Conservation (phyloP, 2,329 filamentous ascomycete species). For the Coniochaeta pulveracea region DNA sequence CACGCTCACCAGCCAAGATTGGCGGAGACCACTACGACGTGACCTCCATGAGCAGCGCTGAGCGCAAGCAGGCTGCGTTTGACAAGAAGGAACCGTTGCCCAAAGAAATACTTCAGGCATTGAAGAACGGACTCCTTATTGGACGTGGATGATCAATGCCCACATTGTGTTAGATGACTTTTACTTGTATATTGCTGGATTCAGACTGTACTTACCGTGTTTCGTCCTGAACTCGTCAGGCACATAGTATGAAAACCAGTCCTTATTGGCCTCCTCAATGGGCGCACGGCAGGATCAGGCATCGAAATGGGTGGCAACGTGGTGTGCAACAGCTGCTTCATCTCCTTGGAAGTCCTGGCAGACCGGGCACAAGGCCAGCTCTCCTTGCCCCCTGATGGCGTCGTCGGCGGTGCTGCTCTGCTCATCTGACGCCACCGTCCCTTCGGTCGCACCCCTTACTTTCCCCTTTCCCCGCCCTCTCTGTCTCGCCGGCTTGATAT, state of each 20-base stretch:
- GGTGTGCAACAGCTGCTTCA: conserved; percentile 54
- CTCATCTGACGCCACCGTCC: conserved; percentile 1
- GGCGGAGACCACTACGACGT: conserved; percentile 27
- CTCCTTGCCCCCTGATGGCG: conserved; percentile 4
- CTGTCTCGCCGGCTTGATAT: conserved; percentile 27
- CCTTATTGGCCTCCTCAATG: too few relatives aligned
- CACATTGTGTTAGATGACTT: too few relatives aligned
- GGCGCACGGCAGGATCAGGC: too few relatives aligned
- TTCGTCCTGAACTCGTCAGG: too few relatives aligned
- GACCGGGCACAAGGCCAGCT: conserved; percentile 44
- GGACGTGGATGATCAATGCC: too few relatives aligned
- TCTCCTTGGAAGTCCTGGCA: conserved; percentile 58
- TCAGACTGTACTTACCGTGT: too few relatives aligned
- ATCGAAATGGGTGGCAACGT: conserved; percentile 50
- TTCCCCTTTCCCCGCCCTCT: conserved; percentile 14
- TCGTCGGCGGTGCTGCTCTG: conserved; percentile 6
- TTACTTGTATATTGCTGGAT: too few relatives aligned
- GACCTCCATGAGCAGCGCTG: conserved; percentile 18
- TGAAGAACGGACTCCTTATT: conserved; percentile 26
- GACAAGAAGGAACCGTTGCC: conserved; percentile 23
- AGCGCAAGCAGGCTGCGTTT: conserved; percentile 21
- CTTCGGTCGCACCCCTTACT: conserved; percentile 9
- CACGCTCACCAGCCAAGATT: conserved; percentile 12
- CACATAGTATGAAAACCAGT: too few relatives aligned
- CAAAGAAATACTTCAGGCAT: conserved; percentile 17